phyloP scores from a whole-genome alignment of 345 rosid genomes.

The Linum trigynum region DNA sequence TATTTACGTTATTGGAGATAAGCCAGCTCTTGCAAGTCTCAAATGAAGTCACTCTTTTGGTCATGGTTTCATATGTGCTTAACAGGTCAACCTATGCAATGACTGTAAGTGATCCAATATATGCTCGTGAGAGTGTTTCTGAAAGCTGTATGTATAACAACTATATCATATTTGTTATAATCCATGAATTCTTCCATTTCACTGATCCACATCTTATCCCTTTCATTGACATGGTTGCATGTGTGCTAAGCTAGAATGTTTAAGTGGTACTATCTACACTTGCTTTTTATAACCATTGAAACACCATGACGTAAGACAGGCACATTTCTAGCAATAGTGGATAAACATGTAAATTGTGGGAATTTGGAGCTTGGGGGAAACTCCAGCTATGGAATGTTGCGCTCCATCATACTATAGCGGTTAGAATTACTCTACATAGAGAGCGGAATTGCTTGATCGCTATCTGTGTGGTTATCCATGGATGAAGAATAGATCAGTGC shows the following conservation, averaged over 20 bases:
- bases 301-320: no score
- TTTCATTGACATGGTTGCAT: no score
- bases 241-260: no score
- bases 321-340: no score
- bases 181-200: not conserved
- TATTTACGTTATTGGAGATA: no score
- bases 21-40: not conserved
- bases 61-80: not conserved
- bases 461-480: not conserved
- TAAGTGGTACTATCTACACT: no score
- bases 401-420: no score
- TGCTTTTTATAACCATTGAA: no score
- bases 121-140: conserved; percentile 87
- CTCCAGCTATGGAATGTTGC: no score
- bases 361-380: no score
- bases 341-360: no score
- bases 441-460: conserved; percentile 31
- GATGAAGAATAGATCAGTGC: not conserved
- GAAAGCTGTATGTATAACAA: conserved; percentile 61
- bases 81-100: conserved; percentile 91
- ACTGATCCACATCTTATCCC: not conserved
- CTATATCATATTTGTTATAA: conserved; percentile 1
- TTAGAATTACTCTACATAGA: no score
- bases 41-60: not conserved
- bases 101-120: conserved; percentile 80